phyloP scores from a whole-genome alignment of 768 basidiomycete genomes.

The Epithele typhae region DNA sequence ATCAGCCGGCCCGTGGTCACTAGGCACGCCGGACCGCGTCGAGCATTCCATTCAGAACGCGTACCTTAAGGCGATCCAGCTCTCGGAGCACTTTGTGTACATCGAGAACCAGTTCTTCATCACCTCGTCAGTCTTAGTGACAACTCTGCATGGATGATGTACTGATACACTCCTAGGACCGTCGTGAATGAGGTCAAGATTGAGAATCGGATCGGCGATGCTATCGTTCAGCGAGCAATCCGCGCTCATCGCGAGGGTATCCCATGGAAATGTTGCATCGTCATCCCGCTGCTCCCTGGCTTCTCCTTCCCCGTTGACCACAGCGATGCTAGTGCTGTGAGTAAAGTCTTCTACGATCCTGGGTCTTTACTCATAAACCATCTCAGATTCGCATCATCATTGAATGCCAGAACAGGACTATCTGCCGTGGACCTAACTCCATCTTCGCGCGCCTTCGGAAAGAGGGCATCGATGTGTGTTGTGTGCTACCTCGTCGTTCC shows the following conservation, averaged over 20 bases:
- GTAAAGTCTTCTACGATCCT: slow-evolving; percentile 24
- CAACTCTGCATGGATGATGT: neutral
- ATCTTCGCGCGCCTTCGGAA: slow-evolving; percentile 84
- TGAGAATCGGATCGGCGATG: slow-evolving; percentile 94
- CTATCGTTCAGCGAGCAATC: slow-evolving; percentile 86
- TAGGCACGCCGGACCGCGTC: slow-evolving; percentile 79
- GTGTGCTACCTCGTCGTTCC: neutral
- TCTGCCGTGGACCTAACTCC: slow-evolving; percentile 84
- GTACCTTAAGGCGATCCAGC: slow-evolving; percentile 87
- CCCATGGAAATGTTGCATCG: slow-evolving; percentile 88
- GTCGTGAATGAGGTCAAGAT: slow-evolving; percentile 78
- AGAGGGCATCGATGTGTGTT: slow-evolving; percentile 81
- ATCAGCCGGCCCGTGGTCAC: slow-evolving; percentile 93
- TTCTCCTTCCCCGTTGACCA: slow-evolving; percentile 93
- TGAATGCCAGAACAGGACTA: slow-evolving; percentile 90
- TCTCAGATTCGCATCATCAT: slow-evolving; percentile 85
- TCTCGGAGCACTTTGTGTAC: slow-evolving; percentile 97
- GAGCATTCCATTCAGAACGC: slow-evolving; percentile 96
- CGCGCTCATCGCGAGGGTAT: slow-evolving; percentile 77
- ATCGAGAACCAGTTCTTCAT: slow-evolving; percentile 96
- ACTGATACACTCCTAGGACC: slow-evolving; percentile 46
- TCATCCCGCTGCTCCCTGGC: slow-evolving; percentile 90
- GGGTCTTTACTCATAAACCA: neutral
- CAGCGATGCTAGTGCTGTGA: slow-evolving; percentile 84
- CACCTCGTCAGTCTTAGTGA: slow-evolving; percentile 56